phyloP scores from a whole-genome alignment of 192 early-diverging fungal genomes.

The Mortierella claussenii region DNA sequence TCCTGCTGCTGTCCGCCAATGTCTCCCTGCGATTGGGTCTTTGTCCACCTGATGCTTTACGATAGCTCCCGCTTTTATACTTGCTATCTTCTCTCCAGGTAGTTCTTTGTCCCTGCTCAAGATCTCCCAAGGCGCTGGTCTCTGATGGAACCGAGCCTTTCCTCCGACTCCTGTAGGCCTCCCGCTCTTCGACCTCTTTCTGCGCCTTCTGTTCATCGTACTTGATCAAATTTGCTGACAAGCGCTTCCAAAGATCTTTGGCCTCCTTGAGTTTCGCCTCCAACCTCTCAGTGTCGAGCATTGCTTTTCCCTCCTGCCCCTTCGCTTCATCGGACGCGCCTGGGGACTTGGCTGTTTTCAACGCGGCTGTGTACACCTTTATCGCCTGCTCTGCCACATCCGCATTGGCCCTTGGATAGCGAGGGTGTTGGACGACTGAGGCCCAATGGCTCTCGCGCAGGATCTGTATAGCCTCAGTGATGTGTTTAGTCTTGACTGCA shows the following conservation, averaged over 20 bases:
- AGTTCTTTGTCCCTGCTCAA: background rate
- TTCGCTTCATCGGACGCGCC: background rate
- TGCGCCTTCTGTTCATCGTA: slow-evolving; percentile 10
- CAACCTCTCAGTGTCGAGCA: background rate
- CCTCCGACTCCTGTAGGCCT: background rate
- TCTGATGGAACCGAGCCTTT: too few species aligned
- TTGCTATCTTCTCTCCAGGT: background rate
- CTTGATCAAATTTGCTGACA: background rate
- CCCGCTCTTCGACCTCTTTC: slow-evolving; percentile 5
- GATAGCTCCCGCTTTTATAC: background rate
- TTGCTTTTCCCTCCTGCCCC: too few species aligned
- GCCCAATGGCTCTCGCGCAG: slow-evolving; percentile 20
- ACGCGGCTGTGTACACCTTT: slow-evolving; percentile 6
- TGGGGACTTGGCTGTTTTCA: slow-evolving; percentile 4
- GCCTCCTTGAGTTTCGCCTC: background rate
- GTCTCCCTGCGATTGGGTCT: too few species aligned
- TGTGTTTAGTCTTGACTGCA: slow-evolving; percentile 38
- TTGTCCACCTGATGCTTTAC: background rate
- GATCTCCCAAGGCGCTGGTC: background rate
- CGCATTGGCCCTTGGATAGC: slow-evolving; percentile 35
- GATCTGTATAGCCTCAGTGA: slow-evolving; percentile 23
- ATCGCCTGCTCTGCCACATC: slow-evolving; percentile 22
- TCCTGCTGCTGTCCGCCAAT: too few species aligned
- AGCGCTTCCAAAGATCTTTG: background rate
- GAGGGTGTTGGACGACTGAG: slow-evolving; percentile 10